Conservation (phyloP, 2,329 filamentous ascomycete genomes). For the Trichoderma brevicompactum region DNA sequence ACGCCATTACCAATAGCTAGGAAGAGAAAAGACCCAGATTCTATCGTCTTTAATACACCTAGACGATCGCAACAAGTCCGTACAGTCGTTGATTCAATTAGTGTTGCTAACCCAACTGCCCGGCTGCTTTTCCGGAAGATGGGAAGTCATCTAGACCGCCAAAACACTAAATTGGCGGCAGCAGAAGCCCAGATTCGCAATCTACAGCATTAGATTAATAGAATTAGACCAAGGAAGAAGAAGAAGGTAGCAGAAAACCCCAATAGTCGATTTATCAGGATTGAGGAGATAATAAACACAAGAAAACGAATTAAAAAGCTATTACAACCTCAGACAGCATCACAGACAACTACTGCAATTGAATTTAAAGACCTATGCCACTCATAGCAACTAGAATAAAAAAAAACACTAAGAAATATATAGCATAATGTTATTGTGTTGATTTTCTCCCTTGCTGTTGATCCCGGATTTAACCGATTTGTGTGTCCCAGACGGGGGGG, state of each 20-base stretch:
- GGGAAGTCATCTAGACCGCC: neutral
- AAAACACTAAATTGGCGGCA: neutral
- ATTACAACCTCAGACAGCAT: neutral
- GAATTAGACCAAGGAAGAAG: neutral
- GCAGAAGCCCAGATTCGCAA: neutral
- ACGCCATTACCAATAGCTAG: neutral
- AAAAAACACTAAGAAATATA: too few relatives aligned
- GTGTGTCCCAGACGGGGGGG: too few relatives aligned
- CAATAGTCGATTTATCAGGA: constrained; percentile 15
- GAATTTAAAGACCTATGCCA: constrained; percentile 9
- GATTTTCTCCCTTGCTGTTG: too few relatives aligned
- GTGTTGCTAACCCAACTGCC: neutral
- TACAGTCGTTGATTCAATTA: neutral
- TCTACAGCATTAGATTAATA: constrained; percentile 13
- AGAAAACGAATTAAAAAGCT: neutral
- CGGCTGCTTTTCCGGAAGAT: constrained; percentile 6
- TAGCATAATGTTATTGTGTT: too few relatives aligned
- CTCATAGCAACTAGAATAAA: neutral
- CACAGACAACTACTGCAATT: neutral
- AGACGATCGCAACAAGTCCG: neutral
- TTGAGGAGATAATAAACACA: constrained; percentile 11
- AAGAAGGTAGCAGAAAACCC: constrained; percentile 4
- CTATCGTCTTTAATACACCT: neutral
- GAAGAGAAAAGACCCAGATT: neutral
- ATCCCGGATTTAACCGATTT: too few relatives aligned